Percentiles rank a stretch among this genome's conserved stretches.
Conservation (phyloP, 352 stramenopile genomes). For the Globisporangium okanoganense region DNA sequence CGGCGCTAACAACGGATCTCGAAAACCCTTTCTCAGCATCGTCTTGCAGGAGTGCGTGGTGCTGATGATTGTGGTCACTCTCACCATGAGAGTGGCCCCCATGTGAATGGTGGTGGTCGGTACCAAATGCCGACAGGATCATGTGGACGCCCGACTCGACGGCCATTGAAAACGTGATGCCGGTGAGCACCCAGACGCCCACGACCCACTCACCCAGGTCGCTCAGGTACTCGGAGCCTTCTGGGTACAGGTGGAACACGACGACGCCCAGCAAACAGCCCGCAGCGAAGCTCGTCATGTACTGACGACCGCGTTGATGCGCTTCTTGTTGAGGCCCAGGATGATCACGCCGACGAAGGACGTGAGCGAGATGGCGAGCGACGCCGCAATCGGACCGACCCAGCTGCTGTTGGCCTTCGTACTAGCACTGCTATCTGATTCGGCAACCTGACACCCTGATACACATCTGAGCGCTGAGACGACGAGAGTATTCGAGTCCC, state of each 20-base stretch:
- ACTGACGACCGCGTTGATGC: slow-evolving; percentile 23
- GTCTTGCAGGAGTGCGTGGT: slow-evolving; percentile 1
- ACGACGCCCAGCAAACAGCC: slow-evolving; percentile 33
- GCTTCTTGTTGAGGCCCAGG: slow-evolving; percentile 18
- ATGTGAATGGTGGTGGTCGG: slow-evolving; percentile 2
- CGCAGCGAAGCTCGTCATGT: slow-evolving; percentile 27
- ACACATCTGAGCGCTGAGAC: slow-evolving; percentile 10
- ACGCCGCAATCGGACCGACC: slow-evolving; percentile 19
- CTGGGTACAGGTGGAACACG: slow-evolving; percentile 32
- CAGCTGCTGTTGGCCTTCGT: slow-evolving; percentile 3
- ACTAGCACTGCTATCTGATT: background rate
- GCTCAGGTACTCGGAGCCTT: slow-evolving; percentile 23
- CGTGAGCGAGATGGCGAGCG: slow-evolving; percentile 20
- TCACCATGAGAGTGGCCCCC: background rate
- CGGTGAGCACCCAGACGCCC: slow-evolving; percentile 23
- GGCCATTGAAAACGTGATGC: slow-evolving; percentile 24
- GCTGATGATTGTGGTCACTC: background rate
- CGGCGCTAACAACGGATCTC: background rate
- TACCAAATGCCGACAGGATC: slow-evolving; percentile 18
- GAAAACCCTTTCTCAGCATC: slow-evolving; percentile 4
- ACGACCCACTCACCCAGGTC: slow-evolving; percentile 27
- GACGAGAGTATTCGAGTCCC: background rate
- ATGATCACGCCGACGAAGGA: slow-evolving; percentile 26
- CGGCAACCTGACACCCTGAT: background rate
- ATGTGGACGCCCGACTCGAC: slow-evolving; percentile 24